Base-by-base conservation (phyloP, 1,139 yeast species). In the Candida neerlandica region DNA sequence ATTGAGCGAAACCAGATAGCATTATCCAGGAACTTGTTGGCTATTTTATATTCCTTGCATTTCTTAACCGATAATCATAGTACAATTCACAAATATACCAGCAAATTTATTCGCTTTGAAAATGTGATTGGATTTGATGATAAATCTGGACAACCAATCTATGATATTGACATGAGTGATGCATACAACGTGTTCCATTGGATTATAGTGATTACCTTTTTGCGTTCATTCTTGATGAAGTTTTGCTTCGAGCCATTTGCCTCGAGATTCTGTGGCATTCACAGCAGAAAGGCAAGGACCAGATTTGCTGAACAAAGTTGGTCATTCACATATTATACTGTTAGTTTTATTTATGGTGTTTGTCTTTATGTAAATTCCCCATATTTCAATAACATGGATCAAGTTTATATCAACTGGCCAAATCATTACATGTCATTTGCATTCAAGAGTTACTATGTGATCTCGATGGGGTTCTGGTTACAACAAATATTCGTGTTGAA, bases 261-360 rank as follows among this genome's bases (percentile, higher is more conserved):
- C 2, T 55, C 62, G 14, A 50, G 62, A n/a, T 54, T 62, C 40
- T 69, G 74, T 49, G 72, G 80, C 15, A 82, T 88, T 50, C 66
- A 67, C 41, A 71, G 79, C 1, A 64, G 63, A 14, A 84, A 81
- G 60, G 80, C 85, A 1, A 71, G 75, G 42, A 80, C 80, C 47
- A 77, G 97, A 54, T 90, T 88, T 61, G 86, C 90, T 48, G 97
- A 91, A 68, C 97, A 90, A 70, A 84, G 91, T 51, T 91, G 97
- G 96, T 74, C 82, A 34, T 67, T 82, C 33, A 62, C 81, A n/a
- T 89, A 86, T 64, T 89, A 84, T 66, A 56, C 78, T 9, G 57
- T 70, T 14, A 80, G 89, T 11, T 85, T 85, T 66, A 50, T 65
- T 1, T 71, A 70, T 55, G 96, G 96, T 0, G 70, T 80, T 52